Evolutionary conservation across 805 yeast species (phyloP).

Genomic region (Kurtzmaniella fragi): DNA sequence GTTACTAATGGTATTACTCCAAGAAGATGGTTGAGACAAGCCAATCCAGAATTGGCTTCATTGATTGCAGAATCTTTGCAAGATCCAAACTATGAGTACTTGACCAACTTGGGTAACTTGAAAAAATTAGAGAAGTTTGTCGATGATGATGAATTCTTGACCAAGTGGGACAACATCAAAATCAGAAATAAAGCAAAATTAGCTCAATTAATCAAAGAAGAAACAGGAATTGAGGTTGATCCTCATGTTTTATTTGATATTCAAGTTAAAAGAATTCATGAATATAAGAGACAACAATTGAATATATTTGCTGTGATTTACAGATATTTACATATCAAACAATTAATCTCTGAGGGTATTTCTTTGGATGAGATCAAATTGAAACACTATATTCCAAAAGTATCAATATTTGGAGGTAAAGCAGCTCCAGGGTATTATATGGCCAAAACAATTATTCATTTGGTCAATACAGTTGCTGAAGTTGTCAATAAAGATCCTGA

Average conservation of each 20-base stretch:
- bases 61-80: slow-evolving; percentile 70
- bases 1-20: slow-evolving; percentile 96
- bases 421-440: slow-evolving; percentile 97
- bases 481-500: slow-evolving; percentile 77
- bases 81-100: slow-evolving; percentile 55
- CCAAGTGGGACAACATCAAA: slow-evolving; percentile 69
- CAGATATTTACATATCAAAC: slow-evolving; percentile 74
- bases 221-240: slow-evolving; percentile 64
- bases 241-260: slow-evolving; percentile 77
- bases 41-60: slow-evolving; percentile 76
- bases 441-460: slow-evolving; percentile 86
- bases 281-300: slow-evolving; percentile 91
- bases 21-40: slow-evolving; percentile 93
- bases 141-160: slow-evolving; percentile 64
- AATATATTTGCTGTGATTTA: slow-evolving; percentile 86
- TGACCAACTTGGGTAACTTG: slow-evolving; percentile 63
- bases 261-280: slow-evolving; percentile 93
- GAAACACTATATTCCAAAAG: slow-evolving; percentile 65
- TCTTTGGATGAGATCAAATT: slow-evolving; percentile 47
- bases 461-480: slow-evolving; percentile 74
- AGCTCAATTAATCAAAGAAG: slow-evolving; percentile 59
- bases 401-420: slow-evolving; percentile 86
- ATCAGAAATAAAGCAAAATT: slow-evolving; percentile 61
- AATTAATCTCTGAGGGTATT: slow-evolving; percentile 48
- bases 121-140: slow-evolving; percentile 62